Conservation (phyloP, 2,329 filamentous ascomycete species). For the Herpotrichia juniperi region DNA sequence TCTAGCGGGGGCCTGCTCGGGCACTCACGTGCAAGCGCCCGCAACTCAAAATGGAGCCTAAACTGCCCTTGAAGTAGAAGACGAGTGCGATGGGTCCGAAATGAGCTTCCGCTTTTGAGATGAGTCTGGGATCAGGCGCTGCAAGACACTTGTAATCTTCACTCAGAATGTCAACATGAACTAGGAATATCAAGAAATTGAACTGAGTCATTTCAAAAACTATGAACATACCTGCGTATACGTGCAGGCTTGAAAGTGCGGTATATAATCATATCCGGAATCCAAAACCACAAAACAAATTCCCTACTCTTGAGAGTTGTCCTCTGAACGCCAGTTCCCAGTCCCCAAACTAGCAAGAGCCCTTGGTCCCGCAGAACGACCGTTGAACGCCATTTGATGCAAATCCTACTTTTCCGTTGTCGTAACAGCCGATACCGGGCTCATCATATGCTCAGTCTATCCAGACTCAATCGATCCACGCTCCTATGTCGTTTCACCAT, state of each 20-base stretch:
- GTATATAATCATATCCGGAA: constrained; percentile 7
- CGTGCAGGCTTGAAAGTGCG: constrained; percentile 2
- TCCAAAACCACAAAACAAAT: neutral
- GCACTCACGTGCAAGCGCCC: no score
- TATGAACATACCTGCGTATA: neutral
- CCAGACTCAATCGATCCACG: constrained; percentile 75
- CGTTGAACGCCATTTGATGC: constrained; percentile 38
- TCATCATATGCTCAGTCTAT: constrained; percentile 73
- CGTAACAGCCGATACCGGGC: neutral
- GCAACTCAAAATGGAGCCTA: no score
- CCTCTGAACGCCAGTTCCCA: constrained; percentile 4
- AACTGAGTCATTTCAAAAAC: neutral
- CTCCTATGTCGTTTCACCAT: constrained; percentile 76
- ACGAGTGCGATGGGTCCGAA: no score
- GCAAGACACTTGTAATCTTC: no score
- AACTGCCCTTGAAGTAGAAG: no score
- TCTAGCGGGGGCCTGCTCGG: no score
- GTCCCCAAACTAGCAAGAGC: neutral
- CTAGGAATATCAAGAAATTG: no score
- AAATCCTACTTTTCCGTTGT: constrained; percentile 12
- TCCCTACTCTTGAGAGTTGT: constrained; percentile 7
- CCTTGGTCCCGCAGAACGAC: neutral
- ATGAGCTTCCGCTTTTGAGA: no score
- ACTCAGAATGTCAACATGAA: no score
- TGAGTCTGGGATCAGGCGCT: no score